Evolutionary conservation across 2,329 filamentous ascomycete genomes (phyloP), one percentile per base, ranked within the genome.

Genomic region (Fusarium paranaense): DNA sequence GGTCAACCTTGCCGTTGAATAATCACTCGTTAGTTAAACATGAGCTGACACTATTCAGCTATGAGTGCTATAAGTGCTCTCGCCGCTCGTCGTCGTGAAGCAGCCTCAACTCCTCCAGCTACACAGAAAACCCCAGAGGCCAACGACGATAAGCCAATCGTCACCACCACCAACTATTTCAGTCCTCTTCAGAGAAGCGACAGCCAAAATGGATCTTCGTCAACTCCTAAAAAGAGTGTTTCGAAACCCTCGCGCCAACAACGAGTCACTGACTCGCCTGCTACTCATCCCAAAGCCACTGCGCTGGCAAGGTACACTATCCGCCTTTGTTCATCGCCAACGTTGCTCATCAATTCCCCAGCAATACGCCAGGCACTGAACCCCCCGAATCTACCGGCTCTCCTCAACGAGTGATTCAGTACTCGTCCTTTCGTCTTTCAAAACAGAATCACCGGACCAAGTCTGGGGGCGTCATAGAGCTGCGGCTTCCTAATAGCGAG

Each of bases 401-500:
- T 11, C 37, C 62, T 16, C 69, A 63, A 54, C 59, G 66, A 52
- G 38, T 69, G n/a, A 69, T 73, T 5, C 82, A 84, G 22, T 83
- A 87, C 62, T 86, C 86, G 0, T 86, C 87, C 1, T 88, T 89
- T 62, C 83, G 80, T 25, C 82, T 85, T 3, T 84, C 76, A 25
- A 85, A 86, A 67, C 81, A 82, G 45, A 90, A 87, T 54, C 79
- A 84, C 22, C 82, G 82, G 57, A 78, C 73, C 25, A 84, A 83
- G 25, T 42, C 80, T 6, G 80, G 84, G 52, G 87, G 86, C 0
- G 74, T 81, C 2, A 57, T 85, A n/a, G 77, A 84, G 22, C 66
- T 91, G 2, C 83, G 78, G 27, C 79, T 90, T 4, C 77, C 81
- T 4, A 84, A 86, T n/a, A 86, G 85, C 63, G 88, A 90, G 82